phyloP scores from a whole-genome alignment of 257 asterid genomes.

The Thymus mandschuricus region DNA sequence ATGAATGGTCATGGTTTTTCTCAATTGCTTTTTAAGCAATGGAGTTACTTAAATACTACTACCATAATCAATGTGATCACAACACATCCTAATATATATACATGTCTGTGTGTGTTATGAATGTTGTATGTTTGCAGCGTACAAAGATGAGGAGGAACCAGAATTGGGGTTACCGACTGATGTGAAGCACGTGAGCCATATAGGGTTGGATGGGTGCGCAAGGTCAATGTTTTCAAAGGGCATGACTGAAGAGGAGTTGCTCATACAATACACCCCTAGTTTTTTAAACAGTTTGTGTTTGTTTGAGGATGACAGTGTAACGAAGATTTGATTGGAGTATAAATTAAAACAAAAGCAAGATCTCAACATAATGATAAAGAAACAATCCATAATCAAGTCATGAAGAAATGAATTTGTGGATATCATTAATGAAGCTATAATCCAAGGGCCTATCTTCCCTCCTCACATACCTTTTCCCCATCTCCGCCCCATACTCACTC shows the following conservation, averaged over 20 bases:
- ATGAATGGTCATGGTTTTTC: background rate
- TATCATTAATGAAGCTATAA: conserved; percentile 41
- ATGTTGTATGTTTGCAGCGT: conserved; percentile 35
- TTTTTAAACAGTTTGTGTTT: conserved; percentile 6
- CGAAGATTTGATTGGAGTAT: too few relatives aligned
- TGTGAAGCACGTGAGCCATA: conserved; percentile 79
- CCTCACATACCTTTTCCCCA: conserved; percentile 55
- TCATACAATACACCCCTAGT: conserved; percentile 18
- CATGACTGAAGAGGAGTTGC: conserved; percentile 42
- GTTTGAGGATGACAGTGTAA: too few relatives aligned
- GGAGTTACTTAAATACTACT: background rate
- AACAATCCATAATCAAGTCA: too few relatives aligned
- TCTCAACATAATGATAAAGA: too few relatives aligned
- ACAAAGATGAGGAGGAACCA: conserved; percentile 59
- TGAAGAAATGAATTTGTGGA: conserved; percentile 50
- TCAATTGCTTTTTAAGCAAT: background rate
- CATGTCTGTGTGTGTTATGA: too few relatives aligned
- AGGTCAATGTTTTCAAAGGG: conserved; percentile 52
- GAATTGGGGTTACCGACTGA: conserved; percentile 59
- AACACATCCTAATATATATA: background rate
- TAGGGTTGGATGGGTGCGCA: conserved; percentile 64
- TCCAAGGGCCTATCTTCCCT: conserved; percentile 49
- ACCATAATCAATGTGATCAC: background rate
- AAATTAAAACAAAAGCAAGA: too few relatives aligned
- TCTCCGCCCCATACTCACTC: conserved; percentile 50